A percentile compares a stretch with the other conserved stretches of the same genome.
These are phyloP conservation scores for Cyanodermella asteris DNA, from an alignment of 2,329 filamentous ascomycete genomes.

Conservation along the genomic window DNA sequence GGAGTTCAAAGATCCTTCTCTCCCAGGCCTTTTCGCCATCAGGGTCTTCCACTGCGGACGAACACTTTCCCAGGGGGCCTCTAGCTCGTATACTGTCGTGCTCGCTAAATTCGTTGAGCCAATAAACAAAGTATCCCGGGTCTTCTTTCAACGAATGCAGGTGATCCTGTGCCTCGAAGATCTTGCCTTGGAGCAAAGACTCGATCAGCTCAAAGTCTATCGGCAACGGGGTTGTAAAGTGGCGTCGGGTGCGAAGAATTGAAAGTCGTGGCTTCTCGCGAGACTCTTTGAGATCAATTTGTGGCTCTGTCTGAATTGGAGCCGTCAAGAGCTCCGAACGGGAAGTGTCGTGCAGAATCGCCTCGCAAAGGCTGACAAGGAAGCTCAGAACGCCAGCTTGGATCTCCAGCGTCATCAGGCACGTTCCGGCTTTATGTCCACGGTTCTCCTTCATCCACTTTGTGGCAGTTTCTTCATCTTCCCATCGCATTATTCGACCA, in stretches of 20 bases:
- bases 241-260: no score
- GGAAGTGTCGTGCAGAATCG: constrained; percentile 30
- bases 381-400: constrained; percentile 28
- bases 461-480: constrained; percentile 17
- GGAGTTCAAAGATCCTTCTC: constrained; percentile 15
- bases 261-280: constrained; percentile 30
- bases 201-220: constrained; percentile 26
- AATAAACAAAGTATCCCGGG: constrained; percentile 31
- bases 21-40: constrained; percentile 20
- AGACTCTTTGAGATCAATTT: constrained; percentile 19
- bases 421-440: constrained; percentile 24
- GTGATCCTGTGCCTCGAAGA: constrained; percentile 28
- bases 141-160: constrained; percentile 35
- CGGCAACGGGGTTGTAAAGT: constrained; percentile 27
- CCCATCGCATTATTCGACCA: constrained; percentile 17
- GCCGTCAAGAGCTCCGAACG: background rate
- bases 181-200: constrained; percentile 21
- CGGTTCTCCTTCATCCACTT: constrained; percentile 14
- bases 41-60: constrained; percentile 7
- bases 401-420: constrained; percentile 27
- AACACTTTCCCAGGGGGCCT: constrained; percentile 15
- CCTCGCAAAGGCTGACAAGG: constrained; percentile 24
- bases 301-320: constrained; percentile 11
- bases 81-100: constrained; percentile 25
- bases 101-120: constrained; percentile 21